Conservation (phyloP, 2,329 filamentous ascomycete species). For the Neoscytalidium dimidiatum region DNA sequence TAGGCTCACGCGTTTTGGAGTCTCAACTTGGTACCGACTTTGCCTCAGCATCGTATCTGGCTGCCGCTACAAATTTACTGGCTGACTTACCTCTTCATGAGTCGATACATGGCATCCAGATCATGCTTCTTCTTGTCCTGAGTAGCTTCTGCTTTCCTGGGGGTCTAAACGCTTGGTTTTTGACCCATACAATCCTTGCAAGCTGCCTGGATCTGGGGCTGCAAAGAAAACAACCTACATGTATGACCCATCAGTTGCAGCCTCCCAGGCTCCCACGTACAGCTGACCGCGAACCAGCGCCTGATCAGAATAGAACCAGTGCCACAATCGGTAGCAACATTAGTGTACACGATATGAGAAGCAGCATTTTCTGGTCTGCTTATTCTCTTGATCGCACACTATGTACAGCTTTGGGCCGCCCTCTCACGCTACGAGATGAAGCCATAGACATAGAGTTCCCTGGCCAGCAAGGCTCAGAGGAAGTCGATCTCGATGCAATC, state of each 20-base stretch:
- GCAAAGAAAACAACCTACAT: conserved; percentile 40
- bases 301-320: conserved; percentile 24
- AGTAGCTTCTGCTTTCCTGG: conserved; percentile 55
- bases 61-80: conserved; percentile 50
- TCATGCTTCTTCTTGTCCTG: conserved; percentile 48
- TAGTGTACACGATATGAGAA: conserved; percentile 57
- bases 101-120: conserved; percentile 53
- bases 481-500: not conserved
- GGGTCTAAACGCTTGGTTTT: conserved; percentile 56
- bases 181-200: conserved; percentile 59
- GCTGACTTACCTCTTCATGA: conserved; percentile 51
- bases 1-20: conserved; percentile 50
- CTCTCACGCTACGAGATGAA: conserved; percentile 58
- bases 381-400: conserved; percentile 55
- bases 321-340: conserved; percentile 42
- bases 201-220: conserved; percentile 54
- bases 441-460: conserved; percentile 51
- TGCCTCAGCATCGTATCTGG: conserved; percentile 52
- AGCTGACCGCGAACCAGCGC: not conserved
- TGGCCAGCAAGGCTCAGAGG: conserved; percentile 37
- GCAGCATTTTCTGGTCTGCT: conserved; percentile 57
- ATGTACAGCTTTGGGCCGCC: conserved; percentile 59
- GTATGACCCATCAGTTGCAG: not conserved
- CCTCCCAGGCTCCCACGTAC: not conserved
- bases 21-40: conserved; percentile 47